Evolutionary conservation across 2,329 filamentous ascomycete species (phyloP).

Genomic region (Phyllosticta citrichinensis): DNA sequence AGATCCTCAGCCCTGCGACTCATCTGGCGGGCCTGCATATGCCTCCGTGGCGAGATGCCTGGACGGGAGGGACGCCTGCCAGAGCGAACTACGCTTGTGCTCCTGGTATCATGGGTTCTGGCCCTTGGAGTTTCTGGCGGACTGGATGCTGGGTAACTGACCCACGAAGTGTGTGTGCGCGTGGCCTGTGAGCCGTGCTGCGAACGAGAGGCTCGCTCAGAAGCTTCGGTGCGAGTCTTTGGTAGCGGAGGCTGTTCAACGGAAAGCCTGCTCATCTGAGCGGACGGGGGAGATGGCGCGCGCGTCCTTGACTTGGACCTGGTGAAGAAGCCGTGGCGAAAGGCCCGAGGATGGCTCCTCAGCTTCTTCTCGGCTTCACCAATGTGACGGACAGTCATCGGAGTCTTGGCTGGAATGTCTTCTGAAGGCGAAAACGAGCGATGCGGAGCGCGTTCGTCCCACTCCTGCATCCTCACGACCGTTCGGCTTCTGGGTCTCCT

Average conservation of each 20-base stretch:
- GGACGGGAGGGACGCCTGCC: neutral
- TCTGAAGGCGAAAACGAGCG: neutral
- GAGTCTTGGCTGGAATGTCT: neutral
- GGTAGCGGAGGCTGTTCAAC: neutral
- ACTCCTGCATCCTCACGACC: neutral
- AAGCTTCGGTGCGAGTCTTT: slow-evolving; percentile 7
- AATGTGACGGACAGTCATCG: neutral
- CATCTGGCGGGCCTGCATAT: neutral
- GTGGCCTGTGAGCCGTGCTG: neutral
- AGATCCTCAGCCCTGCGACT: neutral
- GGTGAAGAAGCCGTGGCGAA: slow-evolving; percentile 6
- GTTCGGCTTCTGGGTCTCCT: neutral
- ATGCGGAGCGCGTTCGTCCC: neutral
- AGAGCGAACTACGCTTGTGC: neutral
- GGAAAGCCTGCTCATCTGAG: neutral
- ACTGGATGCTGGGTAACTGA: neutral
- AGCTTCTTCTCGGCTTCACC: slow-evolving; percentile 19
- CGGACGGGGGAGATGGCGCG: neutral
- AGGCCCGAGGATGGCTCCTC: slow-evolving; percentile 18
- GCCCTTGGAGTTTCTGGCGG: neutral
- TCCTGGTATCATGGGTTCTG: neutral
- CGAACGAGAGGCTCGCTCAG: slow-evolving; percentile 10
- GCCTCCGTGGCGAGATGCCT: neutral
- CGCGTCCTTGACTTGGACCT: neutral
- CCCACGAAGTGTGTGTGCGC: neutral